Evolutionary conservation across 495 filamentous ascomycete species (phyloP).

Genomic region (Lophiotrema nucula): DNA sequence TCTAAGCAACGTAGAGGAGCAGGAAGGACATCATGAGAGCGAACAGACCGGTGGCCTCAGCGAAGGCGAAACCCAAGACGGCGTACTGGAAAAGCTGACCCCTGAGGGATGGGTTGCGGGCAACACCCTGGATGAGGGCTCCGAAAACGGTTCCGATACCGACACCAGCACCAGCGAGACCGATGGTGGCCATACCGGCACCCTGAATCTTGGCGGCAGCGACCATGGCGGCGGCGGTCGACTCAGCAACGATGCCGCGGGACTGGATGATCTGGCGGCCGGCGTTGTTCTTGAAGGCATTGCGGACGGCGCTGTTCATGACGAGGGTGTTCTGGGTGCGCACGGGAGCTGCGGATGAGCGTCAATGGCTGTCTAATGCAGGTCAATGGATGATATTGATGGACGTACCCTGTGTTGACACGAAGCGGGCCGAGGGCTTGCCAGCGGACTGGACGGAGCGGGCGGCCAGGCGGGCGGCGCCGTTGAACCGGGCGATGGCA

Average conservation of each 20-base stretch:
- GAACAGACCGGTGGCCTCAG: constrained; percentile 91
- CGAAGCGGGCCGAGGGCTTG: constrained; percentile 26
- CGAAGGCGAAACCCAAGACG: constrained; percentile 92
- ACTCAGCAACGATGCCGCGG: constrained; percentile 38
- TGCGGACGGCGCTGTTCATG: constrained; percentile 29
- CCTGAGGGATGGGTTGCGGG: constrained; percentile 86
- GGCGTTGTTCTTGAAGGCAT: constrained; percentile 35
- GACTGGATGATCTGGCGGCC: constrained; percentile 33
- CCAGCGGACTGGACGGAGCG: constrained; percentile 30
- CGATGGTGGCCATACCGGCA: constrained; percentile 83
- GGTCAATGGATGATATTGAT: constrained; percentile 11
- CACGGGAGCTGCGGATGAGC: constrained; percentile 9
- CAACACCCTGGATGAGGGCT: constrained; percentile 75
- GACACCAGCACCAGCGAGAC: constrained; percentile 87
- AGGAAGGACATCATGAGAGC: constrained; percentile 78
- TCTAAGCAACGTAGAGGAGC: constrained; percentile 35
- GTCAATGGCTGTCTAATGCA: constrained; percentile 25
- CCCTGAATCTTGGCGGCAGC: constrained; percentile 84
- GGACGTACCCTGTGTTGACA: constrained; percentile 29
- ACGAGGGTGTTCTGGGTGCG: constrained; percentile 34
- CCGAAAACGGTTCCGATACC: constrained; percentile 92
- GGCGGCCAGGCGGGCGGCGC: constrained; percentile 32
- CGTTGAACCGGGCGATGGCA: constrained; percentile 30
- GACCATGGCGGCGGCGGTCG: constrained; percentile 61
- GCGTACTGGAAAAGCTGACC: constrained; percentile 91